Percentiles rank a stretch among this genome's conserved stretches.
These are phyloP conservation scores for Prunus armeniaca DNA, from an alignment of 306 rosid genomes.

Conservation along the genomic window DNA sequence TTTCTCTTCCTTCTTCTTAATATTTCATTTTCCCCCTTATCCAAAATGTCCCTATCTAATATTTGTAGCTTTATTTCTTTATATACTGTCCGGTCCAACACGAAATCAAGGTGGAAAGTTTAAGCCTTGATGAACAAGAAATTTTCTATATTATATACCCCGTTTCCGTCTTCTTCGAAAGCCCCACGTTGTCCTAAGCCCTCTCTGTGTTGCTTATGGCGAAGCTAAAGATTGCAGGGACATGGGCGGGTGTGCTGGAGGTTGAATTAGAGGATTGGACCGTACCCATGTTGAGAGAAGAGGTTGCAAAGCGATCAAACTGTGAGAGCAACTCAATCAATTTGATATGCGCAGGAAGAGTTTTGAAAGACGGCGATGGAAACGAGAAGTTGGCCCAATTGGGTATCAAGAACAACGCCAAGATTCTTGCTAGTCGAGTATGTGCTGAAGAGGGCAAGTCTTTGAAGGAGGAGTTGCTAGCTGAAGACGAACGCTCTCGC, in stretches of 20 bases:
- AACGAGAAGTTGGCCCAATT: conserved; percentile 46
- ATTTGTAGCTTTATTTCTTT: no score
- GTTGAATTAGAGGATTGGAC: conserved; percentile 69
- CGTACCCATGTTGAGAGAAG: conserved; percentile 54
- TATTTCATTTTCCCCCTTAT: no score
- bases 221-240: conserved; percentile 79
- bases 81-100: neutral
- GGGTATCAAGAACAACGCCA: conserved; percentile 72
- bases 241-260: conserved; percentile 74
- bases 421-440: conserved; percentile 56
- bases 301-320: conserved; percentile 68
- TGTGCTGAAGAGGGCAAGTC: conserved; percentile 46
- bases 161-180: neutral
- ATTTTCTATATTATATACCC: neutral
- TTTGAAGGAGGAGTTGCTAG: conserved; percentile 48
- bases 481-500: conserved; percentile 68
- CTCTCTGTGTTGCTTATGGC: conserved; percentile 44
- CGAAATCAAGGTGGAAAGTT: neutral
- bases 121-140: neutral
- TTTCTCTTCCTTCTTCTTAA: no score
- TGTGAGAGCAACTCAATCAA: conserved; percentile 54
- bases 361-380: conserved; percentile 64
- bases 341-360: conserved; percentile 69
- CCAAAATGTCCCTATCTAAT: no score
- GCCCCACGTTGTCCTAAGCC: neutral